Evolutionary conservation across 179 eudicot genomes (phyloP).

Genomic region (Beta corolliflora): DNA sequence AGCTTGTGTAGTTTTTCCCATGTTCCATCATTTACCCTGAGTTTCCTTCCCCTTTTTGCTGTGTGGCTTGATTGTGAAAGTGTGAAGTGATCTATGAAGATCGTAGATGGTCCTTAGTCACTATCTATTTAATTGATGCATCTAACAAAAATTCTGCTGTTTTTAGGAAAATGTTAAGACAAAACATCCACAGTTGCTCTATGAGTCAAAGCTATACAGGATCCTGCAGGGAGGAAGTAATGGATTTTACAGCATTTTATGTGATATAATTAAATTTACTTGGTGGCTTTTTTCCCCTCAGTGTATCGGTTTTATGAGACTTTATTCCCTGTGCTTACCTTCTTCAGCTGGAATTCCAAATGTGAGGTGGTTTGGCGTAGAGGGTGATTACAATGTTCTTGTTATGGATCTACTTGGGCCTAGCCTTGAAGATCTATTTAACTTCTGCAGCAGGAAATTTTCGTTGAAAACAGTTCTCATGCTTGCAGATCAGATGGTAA

Average conservation of each 20-base stretch:
- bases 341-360: slow-evolving; percentile 85
- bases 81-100: slow-evolving; percentile 7
- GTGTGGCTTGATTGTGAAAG: background rate
- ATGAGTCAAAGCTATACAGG: slow-evolving; percentile 83
- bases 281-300: background rate
- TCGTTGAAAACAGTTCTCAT: slow-evolving; percentile 88
- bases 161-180: slow-evolving; percentile 87
- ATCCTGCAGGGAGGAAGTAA: slow-evolving; percentile 92
- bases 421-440: slow-evolving; percentile 94
- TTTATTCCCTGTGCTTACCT: slow-evolving; percentile 7
- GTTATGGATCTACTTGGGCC: slow-evolving; percentile 97
- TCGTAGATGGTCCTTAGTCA: background rate
- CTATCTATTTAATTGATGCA: slow-evolving; percentile 1
- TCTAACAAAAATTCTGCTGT: background rate
- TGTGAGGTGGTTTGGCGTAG: slow-evolving; percentile 90
- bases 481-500: slow-evolving; percentile 99
- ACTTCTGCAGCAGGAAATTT: slow-evolving; percentile 83
- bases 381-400: slow-evolving; percentile 89
- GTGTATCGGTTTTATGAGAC: background rate
- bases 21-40: background rate
- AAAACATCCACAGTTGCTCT: slow-evolving; percentile 88
- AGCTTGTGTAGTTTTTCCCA: background rate
- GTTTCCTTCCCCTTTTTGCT: background rate
- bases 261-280: background rate
- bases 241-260: slow-evolving; percentile 18